Base-by-base conservation (phyloP, 441 rosid species). In the Gossypium laxum region DNA sequence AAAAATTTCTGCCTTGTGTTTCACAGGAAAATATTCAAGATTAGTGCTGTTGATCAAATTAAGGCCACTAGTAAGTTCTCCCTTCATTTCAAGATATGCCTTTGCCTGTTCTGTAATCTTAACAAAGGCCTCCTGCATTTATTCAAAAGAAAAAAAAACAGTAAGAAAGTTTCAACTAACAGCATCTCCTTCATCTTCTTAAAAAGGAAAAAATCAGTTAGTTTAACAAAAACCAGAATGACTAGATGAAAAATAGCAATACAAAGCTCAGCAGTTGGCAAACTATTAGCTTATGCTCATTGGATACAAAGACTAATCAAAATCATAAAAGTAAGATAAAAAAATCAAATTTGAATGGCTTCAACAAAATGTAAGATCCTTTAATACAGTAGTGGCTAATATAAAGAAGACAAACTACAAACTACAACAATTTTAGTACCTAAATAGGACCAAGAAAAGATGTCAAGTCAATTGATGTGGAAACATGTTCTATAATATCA, bases 81-180 rank as follows among this genome's bases (percentile, higher is more conserved):
- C 92, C 78, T 84, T 95, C 88, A 83, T 88, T 76, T 89, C 93
- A 73, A 92, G 82, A 83, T 85, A 86, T 72, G 99, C 91, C 79
- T 92, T 92, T 70, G 98, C 98, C 83, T 95, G 99, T 84, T 95
- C 99, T 77, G 85, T 87, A 81, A 95, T 92, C 82, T 91, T 95
- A 74, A 91, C 95, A 84, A 95, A 91, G 72, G 98, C 95, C 82
- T 95, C 99, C 99, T 95, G 87, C 75, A 79, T 74, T 67, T 32
- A 81, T 73, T 59, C 10, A 57, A 57, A 24, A 57, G 18, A 78
- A 38, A 75, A 48, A 71, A 78, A 50, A 71, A 73, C 41, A 70
- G 51, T 72, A 45, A 75, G 67, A 72, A 76, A 18, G 7, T 32
- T 51, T 15, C 26, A 72, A 17, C 24, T n/a, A 26, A 7, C 52